Base-by-base conservation (phyloP, 257 asterid species). In the Hygrophila difformis region DNA sequence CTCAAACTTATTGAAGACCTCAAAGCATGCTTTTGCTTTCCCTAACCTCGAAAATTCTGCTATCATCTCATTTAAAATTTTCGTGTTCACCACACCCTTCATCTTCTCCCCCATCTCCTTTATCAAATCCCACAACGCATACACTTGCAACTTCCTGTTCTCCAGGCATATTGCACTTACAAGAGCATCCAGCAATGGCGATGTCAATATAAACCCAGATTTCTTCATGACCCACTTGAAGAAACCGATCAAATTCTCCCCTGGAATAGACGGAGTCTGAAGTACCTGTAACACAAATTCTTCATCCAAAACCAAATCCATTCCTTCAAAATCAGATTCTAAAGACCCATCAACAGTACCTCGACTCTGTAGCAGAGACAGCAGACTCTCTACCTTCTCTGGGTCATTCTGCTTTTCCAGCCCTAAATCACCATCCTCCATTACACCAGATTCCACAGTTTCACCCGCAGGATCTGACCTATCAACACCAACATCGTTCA, bases 21-120 rank as follows among this genome's bases (percentile, higher is more conserved):
- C 91, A 53, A 60, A 79, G 14, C 93, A 87, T n/a, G 76, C 91
- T 60, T 88, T 81, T 36, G 74, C 94, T 48, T 81, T 79, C 47
- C 82, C 88, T 38, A 88, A 50, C 67, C 73, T 71, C 3, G 83
- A 67, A 55, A 81, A 75, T 50, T 60, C 57, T 15, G 78, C 72
- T 18, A 84, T 60, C 26, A 89, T 51, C 16, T 64, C 61, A 35
- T 77, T 89, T 50, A 89, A 79, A 60, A 70, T 58, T 53, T 56
- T 72, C 0, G 79, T 47, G 53, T 59, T 77, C 60, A 84, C 64
- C 13, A 71, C 54, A 26, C 31, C 31, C 4, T 8, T 66, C 54
- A 70, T 71, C 69, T 71, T 75, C 56, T 55, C 77, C 50, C 68
- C 84, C 5, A 73, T 52, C 68, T 66, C 79, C 43, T 72, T 76